These are phyloP conservation scores for Colletotrichum falcatum DNA, from an alignment of 2,329 filamentous ascomycete species.

Conservation along the genomic window DNA sequence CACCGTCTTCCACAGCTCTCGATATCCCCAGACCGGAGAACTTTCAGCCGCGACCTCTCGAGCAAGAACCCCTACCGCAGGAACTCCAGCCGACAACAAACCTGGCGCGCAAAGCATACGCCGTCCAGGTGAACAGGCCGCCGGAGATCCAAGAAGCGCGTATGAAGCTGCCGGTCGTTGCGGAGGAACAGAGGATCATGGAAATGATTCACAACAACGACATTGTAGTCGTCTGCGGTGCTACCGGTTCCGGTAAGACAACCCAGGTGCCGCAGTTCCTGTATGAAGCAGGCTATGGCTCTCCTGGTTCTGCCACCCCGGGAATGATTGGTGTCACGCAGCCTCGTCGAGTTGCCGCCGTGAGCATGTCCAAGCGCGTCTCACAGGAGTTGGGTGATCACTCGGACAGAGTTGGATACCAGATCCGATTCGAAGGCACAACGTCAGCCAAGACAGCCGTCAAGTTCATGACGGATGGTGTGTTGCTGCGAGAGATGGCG, in stretches of 20 bases:
- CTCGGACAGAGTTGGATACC: conserved; percentile 85
- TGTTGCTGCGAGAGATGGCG: conserved; percentile 89
- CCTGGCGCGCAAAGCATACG: conserved; percentile 77
- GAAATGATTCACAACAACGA: conserved; percentile 95
- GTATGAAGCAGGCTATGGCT: conserved; percentile 92
- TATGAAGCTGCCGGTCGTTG: conserved; percentile 86
- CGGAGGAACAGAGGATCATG: conserved; percentile 98
- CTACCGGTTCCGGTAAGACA: conserved; percentile 97
- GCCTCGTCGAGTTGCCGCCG: conserved; percentile 91
- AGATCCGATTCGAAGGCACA: conserved; percentile 93
- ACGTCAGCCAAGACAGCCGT: conserved; percentile 84
- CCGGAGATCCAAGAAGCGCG: conserved; percentile 82
- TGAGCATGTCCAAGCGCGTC: conserved; percentile 96
- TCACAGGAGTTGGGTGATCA: conserved; percentile 84
- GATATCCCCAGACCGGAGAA: conserved; percentile 68
- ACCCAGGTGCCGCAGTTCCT: conserved; percentile 97
- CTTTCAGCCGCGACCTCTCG: conserved; percentile 75
- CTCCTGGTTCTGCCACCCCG: conserved; percentile 79
- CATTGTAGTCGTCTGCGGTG: conserved; percentile 90
- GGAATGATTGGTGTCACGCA: conserved; percentile 97
- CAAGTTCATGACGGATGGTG: conserved; percentile 99
- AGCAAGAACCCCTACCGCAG: conserved; percentile 77
- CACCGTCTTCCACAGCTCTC: conserved; percentile 56
- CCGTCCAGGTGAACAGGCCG: conserved; percentile 76
- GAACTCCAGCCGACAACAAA: conserved; percentile 73